phyloP scores from a whole-genome alignment of 2,329 filamentous ascomycete species.

The Nemania sp. region DNA sequence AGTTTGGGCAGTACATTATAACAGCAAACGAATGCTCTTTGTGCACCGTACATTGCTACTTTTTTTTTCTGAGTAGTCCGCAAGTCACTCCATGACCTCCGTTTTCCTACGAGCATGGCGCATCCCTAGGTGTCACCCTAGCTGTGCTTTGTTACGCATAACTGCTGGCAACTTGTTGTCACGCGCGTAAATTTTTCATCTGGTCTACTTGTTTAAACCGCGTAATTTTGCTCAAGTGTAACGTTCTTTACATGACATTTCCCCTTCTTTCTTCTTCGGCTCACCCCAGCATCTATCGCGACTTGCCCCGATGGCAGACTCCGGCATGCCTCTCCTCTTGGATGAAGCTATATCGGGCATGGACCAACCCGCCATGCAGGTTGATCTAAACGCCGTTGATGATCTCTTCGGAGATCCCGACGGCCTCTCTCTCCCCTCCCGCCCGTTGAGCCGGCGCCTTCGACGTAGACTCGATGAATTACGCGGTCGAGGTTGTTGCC shows the following conservation, averaged over 20 bases:
- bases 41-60: background rate
- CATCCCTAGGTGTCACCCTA: too few species aligned
- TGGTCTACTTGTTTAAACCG: too few species aligned
- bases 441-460: slow-evolving; percentile 66
- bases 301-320: slow-evolving; percentile 39
- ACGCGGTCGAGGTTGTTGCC: slow-evolving; percentile 74
- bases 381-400: slow-evolving; percentile 64
- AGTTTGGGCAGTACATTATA: too few species aligned
- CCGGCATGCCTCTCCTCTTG: slow-evolving; percentile 56
- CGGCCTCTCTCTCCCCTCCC: slow-evolving; percentile 55
- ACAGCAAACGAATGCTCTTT: background rate
- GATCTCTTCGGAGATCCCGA: slow-evolving; percentile 77
- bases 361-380: slow-evolving; percentile 56
- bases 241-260: background rate
- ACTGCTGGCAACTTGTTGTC: too few species aligned
- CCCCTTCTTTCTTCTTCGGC: too few species aligned
- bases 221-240: too few species aligned
- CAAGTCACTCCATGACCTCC: too few species aligned
- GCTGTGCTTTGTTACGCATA: too few species aligned
- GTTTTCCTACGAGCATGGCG: too few species aligned
- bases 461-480: slow-evolving; percentile 76
- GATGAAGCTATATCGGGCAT: slow-evolving; percentile 60
- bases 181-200: too few species aligned
- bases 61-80: background rate
- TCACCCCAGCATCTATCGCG: background rate